A percentile compares a stretch with the other conserved stretches of the same genome.
Conservation (phyloP, 345 rosid genomes). For the Eucalyptus coolabah region DNA sequence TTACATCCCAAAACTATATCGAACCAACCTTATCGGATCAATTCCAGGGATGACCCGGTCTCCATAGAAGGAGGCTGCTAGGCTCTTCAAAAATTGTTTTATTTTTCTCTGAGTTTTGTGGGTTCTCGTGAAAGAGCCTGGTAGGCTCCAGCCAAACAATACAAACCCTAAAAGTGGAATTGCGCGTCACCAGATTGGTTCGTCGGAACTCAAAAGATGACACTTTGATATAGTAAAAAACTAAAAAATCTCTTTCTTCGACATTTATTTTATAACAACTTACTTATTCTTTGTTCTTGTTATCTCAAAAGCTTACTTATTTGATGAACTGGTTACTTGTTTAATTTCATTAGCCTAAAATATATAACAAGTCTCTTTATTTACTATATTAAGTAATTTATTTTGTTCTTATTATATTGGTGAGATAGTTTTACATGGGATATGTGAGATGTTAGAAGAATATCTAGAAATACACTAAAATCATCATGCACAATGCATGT, state of each 20-base stretch:
- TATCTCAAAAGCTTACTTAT: no score
- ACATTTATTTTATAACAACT: no score
- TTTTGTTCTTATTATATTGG: neutral
- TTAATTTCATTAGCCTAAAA: neutral
- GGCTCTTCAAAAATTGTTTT: neutral
- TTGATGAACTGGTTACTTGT: no score
- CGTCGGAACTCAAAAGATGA: neutral
- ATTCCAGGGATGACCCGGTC: neutral
- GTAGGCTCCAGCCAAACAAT: neutral
- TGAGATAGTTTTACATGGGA: neutral
- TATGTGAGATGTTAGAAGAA: neutral
- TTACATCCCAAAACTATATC: neutral
- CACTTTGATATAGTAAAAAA: no score
- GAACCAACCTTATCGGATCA: rapidly evolving
- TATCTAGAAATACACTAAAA: neutral
- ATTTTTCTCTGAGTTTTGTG: rapidly evolving
- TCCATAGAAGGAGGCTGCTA: neutral
- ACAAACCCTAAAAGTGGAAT: neutral
- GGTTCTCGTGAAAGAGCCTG: neutral
- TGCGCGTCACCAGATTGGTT: neutral
- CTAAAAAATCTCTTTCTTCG: no score
- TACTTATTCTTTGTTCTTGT: no score
- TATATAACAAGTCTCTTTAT: neutral
- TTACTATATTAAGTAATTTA: no score
- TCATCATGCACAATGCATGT: neutral